Evolutionary conservation across 495 filamentous ascomycete species (phyloP).

Genomic region (Chaetomium tenue): DNA sequence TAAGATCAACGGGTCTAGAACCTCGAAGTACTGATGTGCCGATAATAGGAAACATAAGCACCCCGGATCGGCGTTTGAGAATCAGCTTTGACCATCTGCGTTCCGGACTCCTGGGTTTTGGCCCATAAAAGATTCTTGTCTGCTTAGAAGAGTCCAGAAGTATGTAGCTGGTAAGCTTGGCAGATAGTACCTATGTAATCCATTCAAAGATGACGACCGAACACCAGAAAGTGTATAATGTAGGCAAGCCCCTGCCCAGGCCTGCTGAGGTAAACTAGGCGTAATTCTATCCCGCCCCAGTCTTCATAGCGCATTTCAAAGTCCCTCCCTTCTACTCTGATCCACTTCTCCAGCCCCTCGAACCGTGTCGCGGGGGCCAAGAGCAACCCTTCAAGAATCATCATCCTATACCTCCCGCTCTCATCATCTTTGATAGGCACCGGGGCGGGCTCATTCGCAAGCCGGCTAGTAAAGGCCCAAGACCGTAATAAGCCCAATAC

Average conservation of each 20-base stretch:
- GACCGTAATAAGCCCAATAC: conserved; percentile 40
- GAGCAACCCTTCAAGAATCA: conserved; percentile 41
- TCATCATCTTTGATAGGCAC: conserved; percentile 43
- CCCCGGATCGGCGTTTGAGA: conserved; percentile 5
- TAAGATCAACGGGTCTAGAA: not conserved
- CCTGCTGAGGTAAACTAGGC: no score
- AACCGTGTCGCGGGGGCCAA: conserved; percentile 33
- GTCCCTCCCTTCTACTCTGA: no score
- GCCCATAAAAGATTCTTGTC: no score
- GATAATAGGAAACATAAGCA: not conserved
- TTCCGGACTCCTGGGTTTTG: not conserved
- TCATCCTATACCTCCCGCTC: conserved; percentile 42
- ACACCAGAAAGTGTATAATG: no score
- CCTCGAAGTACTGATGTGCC: no score
- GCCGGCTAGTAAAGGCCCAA: conserved; percentile 42
- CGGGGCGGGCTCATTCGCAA: conserved; percentile 38
- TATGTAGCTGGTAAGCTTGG: no score
- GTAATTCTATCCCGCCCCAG: no score
- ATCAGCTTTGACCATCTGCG: conserved; percentile 11
- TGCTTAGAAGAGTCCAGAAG: no score
- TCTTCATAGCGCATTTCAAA: no score
- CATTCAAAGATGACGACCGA: no score
- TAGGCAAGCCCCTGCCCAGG: no score
- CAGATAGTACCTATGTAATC: no score
- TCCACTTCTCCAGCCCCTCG: conserved; percentile 7